Conservation (phyloP, 2,329 filamentous ascomycete species). For the Alternaria rosae region DNA sequence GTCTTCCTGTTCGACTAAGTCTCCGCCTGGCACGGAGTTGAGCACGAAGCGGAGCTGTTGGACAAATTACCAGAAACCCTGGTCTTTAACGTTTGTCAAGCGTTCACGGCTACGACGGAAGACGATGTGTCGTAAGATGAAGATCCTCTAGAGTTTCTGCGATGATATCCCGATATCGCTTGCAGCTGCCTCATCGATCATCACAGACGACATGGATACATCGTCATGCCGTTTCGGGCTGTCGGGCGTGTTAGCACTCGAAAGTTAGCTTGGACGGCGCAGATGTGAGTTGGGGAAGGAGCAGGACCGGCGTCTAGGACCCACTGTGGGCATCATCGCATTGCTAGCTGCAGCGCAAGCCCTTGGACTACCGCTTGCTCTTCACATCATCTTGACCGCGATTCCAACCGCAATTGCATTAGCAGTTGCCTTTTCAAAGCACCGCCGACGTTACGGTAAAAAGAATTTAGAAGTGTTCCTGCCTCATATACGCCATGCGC, state of each 20-base stretch:
- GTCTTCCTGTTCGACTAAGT: slow-evolving; percentile 10
- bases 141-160: background rate
- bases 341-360: slow-evolving; percentile 13
- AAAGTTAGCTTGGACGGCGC: slow-evolving; percentile 12
- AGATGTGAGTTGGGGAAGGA: slow-evolving; percentile 10
- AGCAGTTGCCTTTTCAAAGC: background rate
- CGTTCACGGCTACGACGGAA: slow-evolving; percentile 6
- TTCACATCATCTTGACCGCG: slow-evolving; percentile 15
- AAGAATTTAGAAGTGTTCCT: background rate
- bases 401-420: slow-evolving; percentile 2
- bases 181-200: slow-evolving; percentile 1
- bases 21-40: slow-evolving; percentile 5
- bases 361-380: background rate
- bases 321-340: slow-evolving; percentile 25
- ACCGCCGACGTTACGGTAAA: background rate
- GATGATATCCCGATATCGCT: background rate
- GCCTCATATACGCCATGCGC: background rate
- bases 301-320: background rate
- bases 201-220: background rate
- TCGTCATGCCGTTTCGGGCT: slow-evolving; percentile 1
- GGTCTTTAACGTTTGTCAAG: background rate
- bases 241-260: slow-evolving; percentile 5
- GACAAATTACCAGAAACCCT: background rate
- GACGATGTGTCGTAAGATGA: slow-evolving; percentile 1
- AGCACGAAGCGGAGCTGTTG: slow-evolving; percentile 7